Evolutionary conservation across 2,329 filamentous ascomycete species (phyloP), one percentile per base, ranked within the genome.

Genomic region (Exophiala sp.): DNA sequence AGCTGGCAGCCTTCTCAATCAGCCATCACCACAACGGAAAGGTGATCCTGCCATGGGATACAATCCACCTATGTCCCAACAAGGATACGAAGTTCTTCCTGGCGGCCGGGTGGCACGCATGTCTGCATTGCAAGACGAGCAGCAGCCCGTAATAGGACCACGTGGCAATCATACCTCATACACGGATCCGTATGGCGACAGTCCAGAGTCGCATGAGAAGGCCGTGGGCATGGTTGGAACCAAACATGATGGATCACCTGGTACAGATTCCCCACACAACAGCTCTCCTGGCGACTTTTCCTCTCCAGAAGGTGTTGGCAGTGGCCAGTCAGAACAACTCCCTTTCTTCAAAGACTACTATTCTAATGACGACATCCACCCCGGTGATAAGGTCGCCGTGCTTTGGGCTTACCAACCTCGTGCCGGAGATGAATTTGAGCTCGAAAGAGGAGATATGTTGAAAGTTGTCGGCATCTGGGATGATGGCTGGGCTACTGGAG

Each of bases 381-480:
- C 92, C 0, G 87, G 89, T 52, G 91, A 97, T 65, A 87, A 87
- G 55, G 92, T 99, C 39, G 83, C 94, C 11, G 89, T 91, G 2
- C 80, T 99, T 11, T 99, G 94, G 94, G 92, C 94, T 1, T 99
- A 99, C 71, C 90, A 96, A 65, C 92, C 94, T 33, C 88, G 94
- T 33, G 94, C 94, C 3, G 84, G 85, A 29, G 94, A 99, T 66
- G 94, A 99, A 68, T 97, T 97, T 67, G 80, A 89, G 36, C 78
- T 99, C 35, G 94, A 97, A 65, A 85, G 94, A 54, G 94, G 94
- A 50, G 94, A 99, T 68, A 96, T 99, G 91, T 81, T 99, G 66
- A 97, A 96, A 75, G 86, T 99, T 11, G 87, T 97, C 32, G 94
- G 94, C 58, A 99, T 99, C 62, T 99, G 94, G 94, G 94, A 99